Base-by-base conservation (phyloP, 2,329 filamentous ascomycete species). In the Alternaria postmessia region DNA sequence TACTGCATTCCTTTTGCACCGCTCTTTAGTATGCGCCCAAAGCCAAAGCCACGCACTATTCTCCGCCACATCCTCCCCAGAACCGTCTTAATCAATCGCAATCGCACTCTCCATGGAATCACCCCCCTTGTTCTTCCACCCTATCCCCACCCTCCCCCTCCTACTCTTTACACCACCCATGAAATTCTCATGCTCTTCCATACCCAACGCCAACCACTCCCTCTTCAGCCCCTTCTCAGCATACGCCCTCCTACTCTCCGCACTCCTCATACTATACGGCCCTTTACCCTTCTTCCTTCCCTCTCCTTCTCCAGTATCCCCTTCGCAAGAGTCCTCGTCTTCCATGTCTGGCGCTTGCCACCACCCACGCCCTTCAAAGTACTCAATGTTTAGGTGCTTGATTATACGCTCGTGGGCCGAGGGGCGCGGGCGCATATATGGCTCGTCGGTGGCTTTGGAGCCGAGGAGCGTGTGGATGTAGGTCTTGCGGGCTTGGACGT, bases 331-430 rank as follows among this genome's bases (percentile, higher is more conserved):
- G 11, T 43, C 24, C 14, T 34, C 20, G 3, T 14, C 16, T 11
- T n/a, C 18, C 7, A 41, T 1, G 0, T 42, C 38, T 16, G 14
- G 16, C 1, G 28, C 28, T 26, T 32, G 11, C 5, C 38, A 14
- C 55, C 55, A 57, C 18, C 55, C 55, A 14, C 5, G 1, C 7
- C 41, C 49, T n/a, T 52, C 39, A n/a, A 44, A 8, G 1, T 53
- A 57, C 18, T 39, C 63, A 3, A 46, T 43, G 7, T 62, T 57
- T 59, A 71, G 57, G 39, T 74, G 70, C 12, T 51, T 53, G 1
- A 71, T 59, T 12, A 75, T 61, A 7, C 62, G 62, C 4, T 70
- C 57, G 34, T 76, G 73, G 3, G 59, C 56, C 9, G 63, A 62
- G 26, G 57, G 39, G 4, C 73, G 59, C 7, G 53, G 56, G 5